Evolutionary conservation across 2,329 filamentous ascomycete genomes (phyloP).

Genomic region (Aureobasidium mangrovei): DNA sequence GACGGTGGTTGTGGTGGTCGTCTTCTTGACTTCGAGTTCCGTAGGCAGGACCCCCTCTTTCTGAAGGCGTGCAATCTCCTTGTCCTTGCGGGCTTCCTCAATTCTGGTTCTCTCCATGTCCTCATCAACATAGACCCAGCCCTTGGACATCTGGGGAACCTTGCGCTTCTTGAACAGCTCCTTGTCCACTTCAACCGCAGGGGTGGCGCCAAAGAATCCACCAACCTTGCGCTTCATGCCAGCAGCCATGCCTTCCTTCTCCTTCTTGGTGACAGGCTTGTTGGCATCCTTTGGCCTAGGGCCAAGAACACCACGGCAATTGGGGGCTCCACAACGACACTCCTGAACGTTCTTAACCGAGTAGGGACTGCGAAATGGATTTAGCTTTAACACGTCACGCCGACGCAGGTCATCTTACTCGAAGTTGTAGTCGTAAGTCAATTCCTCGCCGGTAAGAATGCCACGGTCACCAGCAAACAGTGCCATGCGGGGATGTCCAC

Average conservation of each 20-base stretch:
- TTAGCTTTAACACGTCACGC: not conserved
- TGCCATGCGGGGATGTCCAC: slow-evolving; percentile 89
- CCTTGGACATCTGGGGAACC: slow-evolving; percentile 15
- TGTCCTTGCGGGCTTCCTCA: slow-evolving; percentile 15
- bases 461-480: slow-evolving; percentile 85
- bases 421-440: slow-evolving; percentile 87
- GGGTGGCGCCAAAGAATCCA: not conserved
- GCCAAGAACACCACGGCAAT: slow-evolving; percentile 53
- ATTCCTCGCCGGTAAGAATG: slow-evolving; percentile 88
- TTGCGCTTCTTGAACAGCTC: slow-evolving; percentile 17
- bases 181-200: slow-evolving; percentile 9
- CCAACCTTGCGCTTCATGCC: slow-evolving; percentile 14
- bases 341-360: slow-evolving; percentile 54
- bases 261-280: slow-evolving; percentile 20
- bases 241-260: slow-evolving; percentile 14
- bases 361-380: slow-evolving; percentile 37
- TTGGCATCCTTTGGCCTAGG: slow-evolving; percentile 44
- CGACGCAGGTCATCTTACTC: slow-evolving; percentile 44
- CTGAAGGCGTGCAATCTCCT: slow-evolving; percentile 6
- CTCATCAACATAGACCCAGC: slow-evolving; percentile 17
- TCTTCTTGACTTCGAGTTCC: slow-evolving; percentile 9
- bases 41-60: not conserved
- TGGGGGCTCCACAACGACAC: slow-evolving; percentile 50
- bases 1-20: not conserved
- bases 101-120: slow-evolving; percentile 13